Evolutionary conservation across 2,329 filamentous ascomycete species (phyloP), one percentile per base, ranked within the genome.

Genomic region (Colletotrichum musicola): DNA sequence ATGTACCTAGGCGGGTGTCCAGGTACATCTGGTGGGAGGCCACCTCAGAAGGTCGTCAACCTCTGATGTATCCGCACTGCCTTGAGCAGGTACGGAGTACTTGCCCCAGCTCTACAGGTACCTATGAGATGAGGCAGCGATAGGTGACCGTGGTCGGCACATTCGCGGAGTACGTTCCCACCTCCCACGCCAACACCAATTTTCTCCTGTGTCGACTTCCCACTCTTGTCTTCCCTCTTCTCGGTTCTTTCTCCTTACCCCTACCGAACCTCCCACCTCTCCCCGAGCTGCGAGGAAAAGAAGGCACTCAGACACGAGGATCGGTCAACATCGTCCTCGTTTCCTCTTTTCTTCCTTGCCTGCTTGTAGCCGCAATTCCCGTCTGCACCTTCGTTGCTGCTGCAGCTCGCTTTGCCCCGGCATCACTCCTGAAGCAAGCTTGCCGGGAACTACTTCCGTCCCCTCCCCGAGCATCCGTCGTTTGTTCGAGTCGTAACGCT

Each of bases 211-310:
- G 64, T 68, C 62, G 55, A 68, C 65, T 74, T 72, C 75, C 76
- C 72, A 30, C 22, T 74, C 74, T 73, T 73, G 75, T 73, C 68
- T 73, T 72, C 68, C 69, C 71, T 70, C 71, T 71, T 68, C 64
- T 71, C 64, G 64, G 57, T 53, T 58, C 67, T 51, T 65, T 58
- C 62, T 70, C 62, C 53, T 71, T 67, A 57, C 62, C 57, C 67
- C 56, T 70, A 58, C 58, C 60, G 56, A 63, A 53, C 51, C 61
- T 62, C 66, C 57, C 56, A 59, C 60, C 64, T 69, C 59, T 60
- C 42, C 58, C 51, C 63, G 58, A 71, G 62, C 62, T 69, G 65
- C 66, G 53, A 71, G 69, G 69, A 68, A 59, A 71, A 71, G 30
- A 69, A 69, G 65, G 65, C 49, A 58, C 42, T 55, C 54, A 35